Evolutionary conservation across 2,329 filamentous ascomycete genomes (phyloP), one percentile per base, ranked within the genome.

Genomic region (Aspergillus phoenicis): DNA sequence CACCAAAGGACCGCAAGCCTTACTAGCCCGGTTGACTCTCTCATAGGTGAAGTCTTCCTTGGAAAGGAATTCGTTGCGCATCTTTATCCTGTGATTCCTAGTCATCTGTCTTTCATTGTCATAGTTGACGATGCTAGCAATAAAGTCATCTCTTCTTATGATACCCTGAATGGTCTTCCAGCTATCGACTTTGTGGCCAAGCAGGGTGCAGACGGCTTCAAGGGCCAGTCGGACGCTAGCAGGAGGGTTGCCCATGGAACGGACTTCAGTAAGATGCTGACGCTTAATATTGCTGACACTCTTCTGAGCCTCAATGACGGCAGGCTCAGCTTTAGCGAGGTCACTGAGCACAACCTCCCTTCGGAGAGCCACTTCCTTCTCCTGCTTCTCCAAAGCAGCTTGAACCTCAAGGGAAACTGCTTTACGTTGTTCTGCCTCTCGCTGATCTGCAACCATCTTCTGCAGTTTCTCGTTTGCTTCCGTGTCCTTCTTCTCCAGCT

Each of bases 271-370:
- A 66, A 99, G 84, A 77, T 99, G 95, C 75, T 97, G 93, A 73
- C 91, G 88, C 83, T 98, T 99, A 82, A 99, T 99, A 82, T 96
- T 97, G 81, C 91, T 95, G 77, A 99, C 96, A 79, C 93, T 97
- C 75, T 93, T 91, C 81, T 95, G 91, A 52, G 95, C 95, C 77
- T 96, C 93, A 64, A 91, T 81, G 58, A 99, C 95, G 52, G 95
- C 95, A 8, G 95, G 95, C 74, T 98, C 94, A 13, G 95, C 95
- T 73, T 87, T 89, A 30, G 92, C 94, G 61, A 99, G 83, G 80
- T 99, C 95, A 68, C 87, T 85, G 69, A 96, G 79, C 38, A 98
- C 96, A 59, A 96, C 88, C 76, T 94, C 89, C 75, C 87, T 90
- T 66, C 95, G 89, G 67, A 85, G 83, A 3, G 92, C 90, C 47